Base-by-base conservation (phyloP, 2,329 filamentous ascomycete genomes). In the Colletotrichum gigasporum region DNA sequence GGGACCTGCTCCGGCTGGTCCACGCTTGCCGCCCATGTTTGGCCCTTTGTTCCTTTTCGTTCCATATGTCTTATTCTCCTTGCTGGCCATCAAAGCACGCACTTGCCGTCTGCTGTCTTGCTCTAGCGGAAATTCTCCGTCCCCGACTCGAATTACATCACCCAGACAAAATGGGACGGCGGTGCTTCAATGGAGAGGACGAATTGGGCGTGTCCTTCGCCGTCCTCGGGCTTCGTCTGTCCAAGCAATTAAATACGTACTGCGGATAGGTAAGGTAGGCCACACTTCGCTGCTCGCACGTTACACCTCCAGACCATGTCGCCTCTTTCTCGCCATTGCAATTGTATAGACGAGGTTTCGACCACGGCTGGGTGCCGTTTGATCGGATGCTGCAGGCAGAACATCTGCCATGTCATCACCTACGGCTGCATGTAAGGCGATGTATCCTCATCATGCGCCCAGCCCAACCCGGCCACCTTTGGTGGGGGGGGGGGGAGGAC, bases 341-440 rank as follows among this genome's bases (percentile, higher is more conserved):
- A n/a, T 26, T 34, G 48, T 22, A 20, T 51, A 35, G 41, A 47
- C 39, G 28, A 62, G 16, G 35, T 56, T 62, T 56, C 30, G 35
- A 20, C 34, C 44, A 39, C 34, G 53, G 45, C 53, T 39, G 55
- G 55, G 41, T 35, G 48, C 56, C 41, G 26, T 48, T 54, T 42
- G 55, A 54, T 64, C 55, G 34, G 41, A 60, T 50, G 24, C 32
- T 20, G 20, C 20, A 34, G 48, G 48, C 55, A 60, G 48, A 61
- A 61, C 34, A 54, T 53, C 48, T 50, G 48, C 34, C 32, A 42
- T 61, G 47, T 39, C 54, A 52, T 34, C 24, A 54, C 22, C 32
- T 32, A 28, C 24, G 48, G 39, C 34, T 34, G 48, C 48, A 45
- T 39, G 8, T 14, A 37, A 53, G 37, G 32, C 41, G 30, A 24